Evolutionary conservation across 805 yeast genomes (phyloP).

Genomic region (Saccharomyces jurei): DNA sequence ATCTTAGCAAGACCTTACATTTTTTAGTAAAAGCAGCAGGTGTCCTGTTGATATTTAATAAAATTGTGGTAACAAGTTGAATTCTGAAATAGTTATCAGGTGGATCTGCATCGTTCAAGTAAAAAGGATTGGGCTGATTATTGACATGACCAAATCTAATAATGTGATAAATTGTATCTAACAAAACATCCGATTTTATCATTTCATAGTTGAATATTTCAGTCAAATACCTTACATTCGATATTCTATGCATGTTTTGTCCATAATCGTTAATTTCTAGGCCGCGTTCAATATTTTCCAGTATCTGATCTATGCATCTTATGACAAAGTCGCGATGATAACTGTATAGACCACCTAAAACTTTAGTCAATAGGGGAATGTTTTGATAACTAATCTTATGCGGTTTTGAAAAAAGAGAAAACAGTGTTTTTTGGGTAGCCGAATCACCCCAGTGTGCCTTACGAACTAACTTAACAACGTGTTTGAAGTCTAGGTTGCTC

Average conservation of each 20-base stretch:
- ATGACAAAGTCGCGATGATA: slow-evolving; percentile 36
- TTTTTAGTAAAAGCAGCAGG: slow-evolving; percentile 18
- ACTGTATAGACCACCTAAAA: slow-evolving; percentile 34
- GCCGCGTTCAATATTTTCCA: slow-evolving; percentile 60
- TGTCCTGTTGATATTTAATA: slow-evolving; percentile 28
- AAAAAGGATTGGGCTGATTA: slow-evolving; percentile 45
- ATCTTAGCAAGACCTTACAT: slow-evolving; percentile 39
- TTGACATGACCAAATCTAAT: slow-evolving; percentile 58
- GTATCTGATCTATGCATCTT: slow-evolving; percentile 47
- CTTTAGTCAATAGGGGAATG: slow-evolving; percentile 40
- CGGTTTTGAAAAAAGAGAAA: slow-evolving; percentile 46
- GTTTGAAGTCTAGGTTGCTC: slow-evolving; percentile 28
- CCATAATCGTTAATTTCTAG: slow-evolving; percentile 57
- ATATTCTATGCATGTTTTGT: slow-evolving; percentile 49
- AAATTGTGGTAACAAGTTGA: slow-evolving; percentile 41
- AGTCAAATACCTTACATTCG: slow-evolving; percentile 53
- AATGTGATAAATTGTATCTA: slow-evolving; percentile 47
- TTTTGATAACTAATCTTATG: slow-evolving; percentile 54
- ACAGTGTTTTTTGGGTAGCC: slow-evolving; percentile 29
- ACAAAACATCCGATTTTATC: slow-evolving; percentile 38
- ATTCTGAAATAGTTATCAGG: slow-evolving; percentile 68
- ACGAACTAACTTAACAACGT: slow-evolving; percentile 33
- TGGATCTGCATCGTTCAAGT: slow-evolving; percentile 42
- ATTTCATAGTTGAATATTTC: slow-evolving; percentile 45
- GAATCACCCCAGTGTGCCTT: slow-evolving; percentile 42